A percentile compares a stretch with the other conserved stretches of the same genome.
phyloP scores from a whole-genome alignment of 176 grass and related monocot genomes.

The Avena atlantica region DNA sequence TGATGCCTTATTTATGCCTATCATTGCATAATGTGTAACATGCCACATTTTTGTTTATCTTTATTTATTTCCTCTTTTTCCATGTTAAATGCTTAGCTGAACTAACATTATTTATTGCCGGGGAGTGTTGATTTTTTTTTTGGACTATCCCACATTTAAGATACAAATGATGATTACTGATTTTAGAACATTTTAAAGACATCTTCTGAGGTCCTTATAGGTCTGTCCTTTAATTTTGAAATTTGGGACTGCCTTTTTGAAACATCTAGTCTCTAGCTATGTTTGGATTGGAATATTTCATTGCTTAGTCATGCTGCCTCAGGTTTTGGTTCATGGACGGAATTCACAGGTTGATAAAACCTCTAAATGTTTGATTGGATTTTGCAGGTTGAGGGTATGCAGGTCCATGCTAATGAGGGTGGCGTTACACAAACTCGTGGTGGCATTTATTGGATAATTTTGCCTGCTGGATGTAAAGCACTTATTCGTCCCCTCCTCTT shows the following conservation, averaged over 20 bases:
- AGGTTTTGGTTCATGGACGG: not conserved
- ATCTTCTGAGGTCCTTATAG: constrained; percentile 12
- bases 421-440: constrained; percentile 89
- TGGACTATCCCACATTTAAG: not conserved
- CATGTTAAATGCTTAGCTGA: not conserved
- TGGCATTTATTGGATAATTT: constrained; percentile 99
- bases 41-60: not conserved
- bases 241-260: not conserved
- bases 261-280: not conserved
- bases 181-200: constrained; percentile 18
- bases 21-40: not conserved
- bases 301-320: not conserved
- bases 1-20: not conserved
- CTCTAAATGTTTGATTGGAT: no score
- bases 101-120: not conserved
- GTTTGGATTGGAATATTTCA: not conserved
- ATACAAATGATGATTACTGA: constrained; percentile 4
- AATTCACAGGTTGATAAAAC: not conserved
- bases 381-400: constrained; percentile 88
- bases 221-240: not conserved
- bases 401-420: constrained; percentile 96
- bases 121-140: not conserved
- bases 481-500: constrained; percentile 7
- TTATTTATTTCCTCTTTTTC: constrained; percentile 35
- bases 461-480: constrained; percentile 93